Conservation (phyloP, 148 eudicot genomes). For the Suaeda aralocaspica region DNA sequence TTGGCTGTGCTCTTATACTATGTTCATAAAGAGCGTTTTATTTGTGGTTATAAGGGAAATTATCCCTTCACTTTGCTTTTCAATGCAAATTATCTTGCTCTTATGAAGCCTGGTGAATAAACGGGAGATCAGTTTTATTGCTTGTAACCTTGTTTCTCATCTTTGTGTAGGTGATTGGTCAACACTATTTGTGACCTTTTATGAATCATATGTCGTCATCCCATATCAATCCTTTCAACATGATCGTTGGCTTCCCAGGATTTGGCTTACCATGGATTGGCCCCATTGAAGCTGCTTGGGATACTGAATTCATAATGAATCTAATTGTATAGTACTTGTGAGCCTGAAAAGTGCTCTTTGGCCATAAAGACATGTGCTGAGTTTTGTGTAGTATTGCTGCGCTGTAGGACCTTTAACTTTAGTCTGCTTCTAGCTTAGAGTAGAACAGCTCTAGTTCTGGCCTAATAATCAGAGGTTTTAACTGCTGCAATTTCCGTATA, state of each 20-base stretch:
- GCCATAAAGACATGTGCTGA: not conserved
- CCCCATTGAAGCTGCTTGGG: conserved; percentile 6
- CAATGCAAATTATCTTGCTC: not conserved
- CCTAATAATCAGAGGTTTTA: conserved; percentile 5
- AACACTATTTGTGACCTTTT: conserved; percentile 5
- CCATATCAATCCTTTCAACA: not conserved
- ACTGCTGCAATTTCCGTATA: not conserved
- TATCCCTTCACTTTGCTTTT: not conserved
- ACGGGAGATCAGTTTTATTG: not conserved
- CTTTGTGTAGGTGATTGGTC: conserved; percentile 21
- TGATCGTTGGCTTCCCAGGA: not conserved
- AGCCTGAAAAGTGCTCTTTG: conserved; percentile 12
- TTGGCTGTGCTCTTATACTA: not conserved
- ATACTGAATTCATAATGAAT: not conserved
- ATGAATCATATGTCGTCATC: not conserved
- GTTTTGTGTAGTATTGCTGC: not conserved
- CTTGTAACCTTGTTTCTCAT: not conserved
- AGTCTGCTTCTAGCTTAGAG: not conserved
- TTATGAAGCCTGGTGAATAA: not conserved
- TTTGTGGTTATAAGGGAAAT: not conserved
- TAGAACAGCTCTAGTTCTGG: not conserved
- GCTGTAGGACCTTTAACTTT: not conserved
- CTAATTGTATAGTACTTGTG: conserved; percentile 15
- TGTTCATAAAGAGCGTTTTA: not conserved
- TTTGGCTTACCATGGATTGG: conserved; percentile 1